Evolutionary conservation across 164 flowering plant species (phyloP), one percentile per base, ranked within the genome.

Genomic region (Paratinospora sagittata): DNA sequence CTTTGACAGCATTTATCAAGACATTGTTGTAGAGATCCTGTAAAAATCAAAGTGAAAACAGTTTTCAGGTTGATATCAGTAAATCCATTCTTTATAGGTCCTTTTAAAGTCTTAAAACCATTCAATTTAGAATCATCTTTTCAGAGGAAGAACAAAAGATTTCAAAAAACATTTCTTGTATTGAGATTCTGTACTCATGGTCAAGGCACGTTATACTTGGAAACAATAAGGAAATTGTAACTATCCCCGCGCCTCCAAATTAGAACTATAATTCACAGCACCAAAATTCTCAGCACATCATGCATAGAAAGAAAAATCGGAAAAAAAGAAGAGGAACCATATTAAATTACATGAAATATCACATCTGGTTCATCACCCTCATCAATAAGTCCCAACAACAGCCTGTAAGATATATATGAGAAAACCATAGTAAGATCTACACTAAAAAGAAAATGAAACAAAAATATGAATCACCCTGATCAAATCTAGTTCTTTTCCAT

Each of bases 1-100:
- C 98, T 87, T 84, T 88, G n/a, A 94, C 65, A 0, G 98, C 97
- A 80, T 94, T 91, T 58, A 86, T 63, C 16, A 91, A 81, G 47
- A 91, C 73, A 2, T 45, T 77, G 79, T 87, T 91, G 73, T 66
- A 79, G 37, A 91, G 89, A 78, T 94, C 92, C 97, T 94, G 86
- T 83, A 81, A 33, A 66, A 76, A 66, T 47, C 34, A 68, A 74
- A 76, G 39, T 41, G 16, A 23, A 70, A 62, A 19, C 12, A 43
- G 37, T 16, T 69, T 55, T 52, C 62, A 62, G 10, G 62, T n/a
- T 52, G 13, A 58, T n/a, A 58, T n/a, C 6, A 58, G 24, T n/a
- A 19, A n/a, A 26, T 8, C n/a, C n/a, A n/a, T n/a, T n/a, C n/a
- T n/a, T n/a, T n/a, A n/a, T n/a, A n/a, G n/a, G n/a, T n/a, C n/a